These are phyloP conservation scores for Suillus placidus DNA, from an alignment of 768 basidiomycete species.

Conservation along the genomic window DNA sequence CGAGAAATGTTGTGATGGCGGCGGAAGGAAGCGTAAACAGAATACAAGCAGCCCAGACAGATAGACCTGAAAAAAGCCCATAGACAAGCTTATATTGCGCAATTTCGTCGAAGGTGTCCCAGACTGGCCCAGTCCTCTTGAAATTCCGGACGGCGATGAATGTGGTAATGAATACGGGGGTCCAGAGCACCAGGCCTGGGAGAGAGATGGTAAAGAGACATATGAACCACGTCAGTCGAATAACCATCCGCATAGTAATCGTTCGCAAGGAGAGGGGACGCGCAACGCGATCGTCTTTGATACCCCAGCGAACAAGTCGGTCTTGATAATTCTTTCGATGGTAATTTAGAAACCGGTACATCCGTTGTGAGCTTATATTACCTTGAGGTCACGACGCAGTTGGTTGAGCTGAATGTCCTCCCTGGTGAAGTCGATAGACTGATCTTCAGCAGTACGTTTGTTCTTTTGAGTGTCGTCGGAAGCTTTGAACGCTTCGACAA, in stretches of 20 bases:
- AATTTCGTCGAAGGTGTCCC: constrained; percentile 89
- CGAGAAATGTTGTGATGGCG: constrained; percentile 54
- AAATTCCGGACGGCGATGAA: constrained; percentile 72
- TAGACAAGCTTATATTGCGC: constrained; percentile 88
- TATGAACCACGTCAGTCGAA: constrained; percentile 66
- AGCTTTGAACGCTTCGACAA: constrained; percentile 75
- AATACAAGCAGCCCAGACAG: constrained; percentile 61
- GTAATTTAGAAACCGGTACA: constrained; percentile 7
- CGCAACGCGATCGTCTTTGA: constrained; percentile 87
- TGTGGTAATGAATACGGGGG: constrained; percentile 74
- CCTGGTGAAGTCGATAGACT: constrained; percentile 24
- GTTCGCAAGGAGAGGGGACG: constrained; percentile 55
- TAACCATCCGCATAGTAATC: constrained; percentile 63
- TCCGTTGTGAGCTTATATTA: constrained; percentile 25
- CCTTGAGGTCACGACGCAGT: constrained; percentile 63
- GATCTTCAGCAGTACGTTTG: constrained; percentile 28
- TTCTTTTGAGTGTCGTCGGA: constrained; percentile 32
- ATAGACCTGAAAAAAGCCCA: constrained; percentile 72
- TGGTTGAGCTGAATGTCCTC: constrained; percentile 34
- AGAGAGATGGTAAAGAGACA: constrained; percentile 66
- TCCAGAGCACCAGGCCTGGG: constrained; percentile 82
- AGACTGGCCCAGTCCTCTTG: constrained; percentile 79
- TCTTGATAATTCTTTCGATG: constrained; percentile 69
- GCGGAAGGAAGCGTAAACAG: constrained; percentile 66
- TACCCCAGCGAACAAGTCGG: constrained; percentile 60